Base-by-base conservation (phyloP, 345 rosid species). In the Cardamine occulta region DNA sequence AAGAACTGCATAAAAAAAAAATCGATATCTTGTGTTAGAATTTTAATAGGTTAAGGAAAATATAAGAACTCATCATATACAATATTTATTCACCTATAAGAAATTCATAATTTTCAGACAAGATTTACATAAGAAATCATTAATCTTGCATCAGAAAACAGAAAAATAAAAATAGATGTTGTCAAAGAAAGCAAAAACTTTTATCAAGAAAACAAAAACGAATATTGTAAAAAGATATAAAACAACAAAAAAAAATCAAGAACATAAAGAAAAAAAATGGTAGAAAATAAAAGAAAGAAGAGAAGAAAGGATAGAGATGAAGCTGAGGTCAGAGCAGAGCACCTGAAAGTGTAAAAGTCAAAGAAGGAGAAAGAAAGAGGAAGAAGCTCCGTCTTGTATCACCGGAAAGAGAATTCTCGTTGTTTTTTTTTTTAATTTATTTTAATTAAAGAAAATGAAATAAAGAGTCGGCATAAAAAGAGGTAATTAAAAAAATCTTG, bases 291-390 rank as follows among this genome's bases (percentile, higher is more conserved):
- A 67, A 6, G 9, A 47, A 47, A 6, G 49, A 48, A 28, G 37
- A 14, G 1, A 39, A 68, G 53, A 39, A 17, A 26, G 28, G n/a
- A 55, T 7, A 49, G 8, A 42, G 73, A 68, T 19, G 58, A 70
- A 70, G 66, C 23, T 70, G 42, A 70, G 57, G 47, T 70, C 45
- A 70, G 47, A 71, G 66, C 3, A 26, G 14, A 52, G 48, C 26
- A 74, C 77, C 71, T 63, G 64, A 23, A 63, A 54, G 42, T 40
- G 31, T 2, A 21, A 62, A 72, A 7, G 69, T 63, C 67, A 71
- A 31, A 71, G 32, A 21, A 47, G n/a, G 29, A 62, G 23, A 21
- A 55, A 63, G n/a, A 21, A 55, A 39, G 24, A 14, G 4, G 61
- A 39, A 45, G 23, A 32, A 29, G 56, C 23, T 17, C 11, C 28